Evolutionary conservation across 2,329 filamentous ascomycete species (phyloP), one percentile per base, ranked within the genome.

Genomic region (Pseudopyricularia javanii): DNA sequence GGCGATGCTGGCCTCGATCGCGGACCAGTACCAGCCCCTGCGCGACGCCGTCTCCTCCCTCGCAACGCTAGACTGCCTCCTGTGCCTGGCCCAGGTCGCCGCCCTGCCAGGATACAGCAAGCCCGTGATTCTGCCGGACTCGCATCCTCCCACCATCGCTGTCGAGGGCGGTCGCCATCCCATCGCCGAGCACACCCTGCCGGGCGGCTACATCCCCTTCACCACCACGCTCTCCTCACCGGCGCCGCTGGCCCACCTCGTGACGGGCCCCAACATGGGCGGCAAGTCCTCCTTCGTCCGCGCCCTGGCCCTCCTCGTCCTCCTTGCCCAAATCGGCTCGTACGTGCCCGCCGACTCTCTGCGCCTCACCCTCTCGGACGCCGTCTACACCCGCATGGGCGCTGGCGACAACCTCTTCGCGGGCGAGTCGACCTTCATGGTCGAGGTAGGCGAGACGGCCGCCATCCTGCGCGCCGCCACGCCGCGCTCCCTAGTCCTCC

Each of bases 191-290:
- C 90, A 94, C 63, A 81, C 91, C 11, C 78, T 97, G 6, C 78
- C 91, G 4, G 82, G 87, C 59, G 77, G 82, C 51, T 98, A 97
- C 68, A 95, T 98, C 54, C 91, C 93, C 48, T 98, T 98, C 68
- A 81, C 86, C 61, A 86, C 89, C 11, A 71, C 79, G 2, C 79
- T 97, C 48, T 76, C 80, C n/a, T 78, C 82, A 3, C 76, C 81
- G 1, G 64, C 74, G 1, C 79, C 82, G 0, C 78, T 87, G 6
- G 88, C 89, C 2, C 80, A 96, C 59, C 83, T 97, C 53, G 85
- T 98, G 61, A 98, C 93, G 0, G 93, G 93, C 0, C 93, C 93
- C 30, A 98, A 98, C 71, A 98, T 98, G 93, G 93, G 93, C 61
- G 93, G 93, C 54, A 98, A 98, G 65, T 95, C 89, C n/a, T 93